These are phyloP conservation scores for Solanum chilense DNA, from an alignment of 257 asterid genomes.

Conservation along the genomic window DNA sequence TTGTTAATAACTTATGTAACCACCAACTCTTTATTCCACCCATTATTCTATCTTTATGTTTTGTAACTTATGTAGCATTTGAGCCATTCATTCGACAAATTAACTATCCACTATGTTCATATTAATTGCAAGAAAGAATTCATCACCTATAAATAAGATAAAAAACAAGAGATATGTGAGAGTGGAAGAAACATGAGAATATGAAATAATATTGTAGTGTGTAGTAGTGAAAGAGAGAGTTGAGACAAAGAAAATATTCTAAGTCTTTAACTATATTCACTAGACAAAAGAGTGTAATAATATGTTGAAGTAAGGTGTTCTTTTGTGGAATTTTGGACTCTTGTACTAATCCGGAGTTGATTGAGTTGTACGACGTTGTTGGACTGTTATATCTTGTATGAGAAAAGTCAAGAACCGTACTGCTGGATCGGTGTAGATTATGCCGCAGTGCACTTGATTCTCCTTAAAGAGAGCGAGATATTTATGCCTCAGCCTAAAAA, in stretches of 20 bases:
- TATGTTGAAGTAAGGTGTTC: not conserved
- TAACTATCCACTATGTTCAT: not conserved
- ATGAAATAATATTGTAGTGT: not conserved
- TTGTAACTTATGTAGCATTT: too few species aligned
- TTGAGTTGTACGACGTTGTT: not conserved
- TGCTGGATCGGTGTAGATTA: not conserved
- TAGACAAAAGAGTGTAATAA: not conserved
- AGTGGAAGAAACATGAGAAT: not conserved
- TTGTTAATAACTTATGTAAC: not conserved
- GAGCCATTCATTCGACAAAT: not conserved
- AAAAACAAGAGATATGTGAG: not conserved
- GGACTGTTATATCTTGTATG: not conserved
- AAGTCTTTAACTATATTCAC: not conserved
- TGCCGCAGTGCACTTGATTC: not conserved
- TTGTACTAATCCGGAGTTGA: not conserved
- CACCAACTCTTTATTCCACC: not conserved
- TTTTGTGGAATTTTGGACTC: too few species aligned
- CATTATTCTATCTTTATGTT: not conserved
- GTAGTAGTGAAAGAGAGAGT: not conserved
- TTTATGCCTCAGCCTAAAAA: rapidly evolving
- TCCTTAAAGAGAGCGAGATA: too few species aligned
- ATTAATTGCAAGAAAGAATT: not conserved
- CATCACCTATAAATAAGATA: not conserved
- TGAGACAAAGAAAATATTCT: not conserved
- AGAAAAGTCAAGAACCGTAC: not conserved